These are phyloP conservation scores for Fusarium dlaminii DNA, from an alignment of 2,329 filamentous ascomycete species.

Conservation along the genomic window DNA sequence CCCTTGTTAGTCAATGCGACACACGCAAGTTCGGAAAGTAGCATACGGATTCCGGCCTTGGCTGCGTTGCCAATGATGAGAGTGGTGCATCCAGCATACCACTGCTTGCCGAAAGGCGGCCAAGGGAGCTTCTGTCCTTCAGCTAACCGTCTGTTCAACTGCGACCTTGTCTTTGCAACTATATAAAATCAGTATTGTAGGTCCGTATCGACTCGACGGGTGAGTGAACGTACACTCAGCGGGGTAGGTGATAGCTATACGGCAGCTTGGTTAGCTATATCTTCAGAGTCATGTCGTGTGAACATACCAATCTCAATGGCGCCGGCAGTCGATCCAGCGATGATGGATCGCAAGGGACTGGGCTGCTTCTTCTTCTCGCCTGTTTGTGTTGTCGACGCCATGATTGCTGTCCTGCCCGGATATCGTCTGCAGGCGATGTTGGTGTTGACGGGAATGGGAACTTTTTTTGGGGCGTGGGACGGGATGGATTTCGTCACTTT, in stretches of 20 bases:
- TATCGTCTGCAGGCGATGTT: background rate
- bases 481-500: constrained; percentile 40
- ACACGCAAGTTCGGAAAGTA: background rate
- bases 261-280: constrained; percentile 17
- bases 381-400: constrained; percentile 43
- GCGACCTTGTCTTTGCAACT: constrained; percentile 95
- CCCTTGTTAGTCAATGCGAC: constrained; percentile 8
- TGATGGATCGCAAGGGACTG: constrained; percentile 85
- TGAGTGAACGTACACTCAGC: constrained; percentile 76
- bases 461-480: constrained; percentile 32
- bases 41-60: constrained; percentile 93
- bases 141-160: constrained; percentile 86
- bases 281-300: background rate
- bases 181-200: constrained; percentile 21
- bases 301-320: constrained; percentile 87
- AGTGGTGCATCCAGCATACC: constrained; percentile 98
- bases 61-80: constrained; percentile 95
- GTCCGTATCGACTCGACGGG: background rate
- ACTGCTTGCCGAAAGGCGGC: constrained; percentile 92
- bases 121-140: constrained; percentile 89
- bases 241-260: constrained; percentile 83
- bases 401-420: constrained; percentile 22
- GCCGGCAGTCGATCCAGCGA: constrained; percentile 93
- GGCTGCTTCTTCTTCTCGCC: constrained; percentile 60
- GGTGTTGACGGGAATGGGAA: background rate